Evolutionary conservation across 495 filamentous ascomycete genomes (phyloP), one percentile per base, ranked within the genome.

Genomic region (Bathelium albidoporum): DNA sequence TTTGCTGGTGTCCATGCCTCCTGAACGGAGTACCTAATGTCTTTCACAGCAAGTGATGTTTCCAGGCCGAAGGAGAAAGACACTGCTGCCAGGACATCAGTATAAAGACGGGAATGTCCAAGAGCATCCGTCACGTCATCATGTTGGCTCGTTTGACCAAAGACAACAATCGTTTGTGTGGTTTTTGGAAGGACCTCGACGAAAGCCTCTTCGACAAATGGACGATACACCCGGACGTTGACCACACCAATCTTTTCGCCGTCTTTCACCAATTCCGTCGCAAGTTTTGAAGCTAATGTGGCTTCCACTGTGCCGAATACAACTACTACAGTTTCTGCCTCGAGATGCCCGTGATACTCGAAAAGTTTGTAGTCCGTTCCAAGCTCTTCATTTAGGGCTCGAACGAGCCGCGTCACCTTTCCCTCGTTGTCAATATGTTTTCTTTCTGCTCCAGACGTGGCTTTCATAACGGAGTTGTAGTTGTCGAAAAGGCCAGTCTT

Each of bases 131-230:
- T 80, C 1, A 77, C 83, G 62, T 78, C 78, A 39, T 79, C 76
- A 36, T 80, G 71, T 49, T 83, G 79, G 31, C 74, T 74, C 62
- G 87, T 85, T 67, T 88, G 85, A 29, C 85, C 85, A 3, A 88
- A 78, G 28, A 87, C 80, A 39, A 85, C 85, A 62, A 97, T 80
- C 26, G 78, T 86, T 75, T 82, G 85, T 39, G 86, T 85, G 24
- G 87, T 88, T 68, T 82, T 78, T 10, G 94, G 91, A 14, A 98
- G 80, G 1, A 81, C 83, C 44, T 85, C 83, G 58, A 97, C 79
- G 79, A 98, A 98, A 61, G 89, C 89, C 68, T 94, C 89, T 76
- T 98, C 94, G 29, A 91, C 83, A 72, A 98, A 97, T 1, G 94
- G 94, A 32, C 91, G 84, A 78, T 97, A 97, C 59, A 98, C 82